Percentiles rank a stretch among this genome's conserved stretches.
Evolutionary conservation across 2,329 filamentous ascomycete genomes (phyloP).

Genomic region (Paradendryphiella salina): DNA sequence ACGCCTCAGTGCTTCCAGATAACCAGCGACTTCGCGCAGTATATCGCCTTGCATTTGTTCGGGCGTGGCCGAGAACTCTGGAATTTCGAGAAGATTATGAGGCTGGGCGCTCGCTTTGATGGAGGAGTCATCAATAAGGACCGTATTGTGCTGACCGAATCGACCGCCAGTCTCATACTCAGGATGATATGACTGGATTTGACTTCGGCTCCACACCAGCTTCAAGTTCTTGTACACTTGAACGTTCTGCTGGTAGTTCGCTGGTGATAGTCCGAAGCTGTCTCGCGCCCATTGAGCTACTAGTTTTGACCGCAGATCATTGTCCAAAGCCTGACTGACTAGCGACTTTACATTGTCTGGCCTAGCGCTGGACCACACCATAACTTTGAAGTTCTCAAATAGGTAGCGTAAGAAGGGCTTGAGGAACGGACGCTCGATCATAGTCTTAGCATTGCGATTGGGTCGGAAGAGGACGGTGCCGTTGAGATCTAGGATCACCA

Average conservation of each 20-base stretch:
- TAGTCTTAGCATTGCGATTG: conserved; percentile 52
- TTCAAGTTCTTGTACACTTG: conserved; percentile 89
- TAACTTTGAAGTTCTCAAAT: conserved; percentile 73
- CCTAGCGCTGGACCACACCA: conserved; percentile 88
- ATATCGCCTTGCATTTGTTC: conserved; percentile 50
- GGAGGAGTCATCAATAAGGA: conserved; percentile 82
- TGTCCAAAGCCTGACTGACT: conserved; percentile 65
- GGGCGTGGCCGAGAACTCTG: conserved; percentile 67
- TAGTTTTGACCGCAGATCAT: conserved; percentile 58
- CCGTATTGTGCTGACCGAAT: conserved; percentile 85
- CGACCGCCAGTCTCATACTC: conserved; percentile 36
- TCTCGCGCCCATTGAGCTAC: conserved; percentile 79
- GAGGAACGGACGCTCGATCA: conserved; percentile 70
- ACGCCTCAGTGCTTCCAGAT: conserved; percentile 56
- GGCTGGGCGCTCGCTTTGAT: conserved; percentile 85
- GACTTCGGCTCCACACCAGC: conserved; percentile 65
- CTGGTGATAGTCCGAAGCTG: conserved; percentile 65
- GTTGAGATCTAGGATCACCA: conserved; percentile 90
- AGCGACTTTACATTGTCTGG: conserved; percentile 72
- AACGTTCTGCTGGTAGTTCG: conserved; percentile 70
- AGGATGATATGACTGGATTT: conserved; percentile 52
- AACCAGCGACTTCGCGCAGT: conserved; percentile 56
- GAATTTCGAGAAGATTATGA: conserved; percentile 76
- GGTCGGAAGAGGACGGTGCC: conserved; percentile 82
- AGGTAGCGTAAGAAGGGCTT: conserved; percentile 72